Evolutionary conservation across 2,329 filamentous ascomycete species (phyloP), one percentile per base, ranked within the genome.

Genomic region (Whalleya microplaca): DNA sequence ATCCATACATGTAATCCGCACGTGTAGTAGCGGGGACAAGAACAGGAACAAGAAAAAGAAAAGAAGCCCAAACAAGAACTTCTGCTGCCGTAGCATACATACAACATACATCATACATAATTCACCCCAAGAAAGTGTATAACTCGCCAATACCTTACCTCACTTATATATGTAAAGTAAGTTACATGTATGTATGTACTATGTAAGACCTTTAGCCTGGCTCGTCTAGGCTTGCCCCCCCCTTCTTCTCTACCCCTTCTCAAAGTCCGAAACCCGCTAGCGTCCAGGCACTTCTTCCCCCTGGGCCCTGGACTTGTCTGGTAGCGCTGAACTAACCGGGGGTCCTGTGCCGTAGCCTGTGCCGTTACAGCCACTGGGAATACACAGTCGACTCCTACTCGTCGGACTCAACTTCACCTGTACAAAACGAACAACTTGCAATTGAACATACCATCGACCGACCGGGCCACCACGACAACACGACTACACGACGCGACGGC

Each of bases 231-330:
- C 57, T 40, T 51, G 14, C 41, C 47, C 44, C 40, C 51, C 48
- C 55, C 52, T 45, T 55, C 47, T 59, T 57, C 51, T 51, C 23
- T 59, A 65, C 52, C 48, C 57, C 47, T 59, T 57, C 51, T 51
- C 23, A 61, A 65, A 53, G 58, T 65, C 63, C 63, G 63, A 65
- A 65, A 65, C 63, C 57, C 61, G 56, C 61, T 62, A 62, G 50
- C 51, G 10, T 37, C 45, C 53, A 48, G 60, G 55, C 44, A 51
- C 40, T 42, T 51, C 42, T 46, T 42, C 53, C 59, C 61, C n/a
- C n/a, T n/a, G n/a, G n/a, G n/a, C n/a, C n/a, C n/a, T n/a, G n/a
- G n/a, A n/a, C n/a, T n/a, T n/a, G n/a, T n/a, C 63, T 63, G 63
- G 61, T 62, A 48, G 55, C 43, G 44, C 49, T 59, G 32, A 56